phyloP scores from a whole-genome alignment of 345 rosid genomes.

The Erodium maritimum region DNA sequence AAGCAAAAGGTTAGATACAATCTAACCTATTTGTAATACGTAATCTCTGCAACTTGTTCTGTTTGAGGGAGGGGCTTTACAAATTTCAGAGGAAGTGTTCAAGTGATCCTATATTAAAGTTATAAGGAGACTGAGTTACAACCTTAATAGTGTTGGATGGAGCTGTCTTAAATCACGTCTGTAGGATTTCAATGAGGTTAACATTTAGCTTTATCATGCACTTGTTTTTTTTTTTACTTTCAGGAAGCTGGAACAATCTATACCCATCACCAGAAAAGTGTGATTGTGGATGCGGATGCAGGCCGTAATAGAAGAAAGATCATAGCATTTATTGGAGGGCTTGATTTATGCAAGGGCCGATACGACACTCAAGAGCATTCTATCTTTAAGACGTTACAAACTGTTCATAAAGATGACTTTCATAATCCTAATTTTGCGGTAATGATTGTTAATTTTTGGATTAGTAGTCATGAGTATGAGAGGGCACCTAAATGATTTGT shows the following conservation, averaged over 20 bases:
- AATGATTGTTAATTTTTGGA: neutral
- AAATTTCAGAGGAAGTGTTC: too few relatives aligned
- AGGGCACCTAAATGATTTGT: neutral
- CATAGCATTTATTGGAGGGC: slow-evolving; percentile 60
- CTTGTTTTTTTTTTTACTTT: slow-evolving; percentile 14
- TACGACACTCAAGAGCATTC: slow-evolving; percentile 57
- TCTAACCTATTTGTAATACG: neutral
- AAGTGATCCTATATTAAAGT: too few relatives aligned
- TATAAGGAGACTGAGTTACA: neutral
- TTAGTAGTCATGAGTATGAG: slow-evolving; percentile 3
- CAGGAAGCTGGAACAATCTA: slow-evolving; percentile 81
- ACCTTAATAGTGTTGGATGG: neutral
- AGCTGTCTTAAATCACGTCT: neutral
- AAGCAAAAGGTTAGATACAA: slow-evolving; percentile 51
- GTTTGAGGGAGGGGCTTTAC: neutral
- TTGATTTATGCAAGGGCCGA: slow-evolving; percentile 58
- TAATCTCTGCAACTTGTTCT: neutral
- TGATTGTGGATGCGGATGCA: slow-evolving; percentile 73
- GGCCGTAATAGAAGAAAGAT: slow-evolving; percentile 46
- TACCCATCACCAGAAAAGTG: slow-evolving; percentile 76
- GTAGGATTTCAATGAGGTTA: neutral
- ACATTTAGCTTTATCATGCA: neutral
- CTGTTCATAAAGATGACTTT: slow-evolving; percentile 51
- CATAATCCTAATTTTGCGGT: slow-evolving; percentile 25
- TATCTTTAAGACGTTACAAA: slow-evolving; percentile 42